Conservation (phyloP, 148 eudicot species). For the Silene conica region DNA sequence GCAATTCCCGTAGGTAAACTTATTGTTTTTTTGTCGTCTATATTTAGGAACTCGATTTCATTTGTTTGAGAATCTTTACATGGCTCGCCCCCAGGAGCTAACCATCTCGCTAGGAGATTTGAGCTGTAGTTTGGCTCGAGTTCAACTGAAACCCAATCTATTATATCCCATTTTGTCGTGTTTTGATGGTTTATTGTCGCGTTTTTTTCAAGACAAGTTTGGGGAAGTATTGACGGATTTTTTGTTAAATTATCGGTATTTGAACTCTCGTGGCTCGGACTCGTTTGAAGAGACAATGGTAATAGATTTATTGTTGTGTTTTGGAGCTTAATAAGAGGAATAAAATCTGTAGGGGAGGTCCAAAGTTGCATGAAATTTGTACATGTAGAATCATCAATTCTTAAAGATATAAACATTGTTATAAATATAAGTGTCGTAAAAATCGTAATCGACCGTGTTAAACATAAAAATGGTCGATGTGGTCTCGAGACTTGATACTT, state of each 20-base stretch:
- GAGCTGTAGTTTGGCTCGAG: constrained; percentile 50
- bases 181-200: background rate
- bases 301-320: background rate
- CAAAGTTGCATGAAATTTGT: constrained; percentile 13
- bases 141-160: constrained; percentile 37
- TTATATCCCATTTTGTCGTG: constrained; percentile 10
- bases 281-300: background rate
- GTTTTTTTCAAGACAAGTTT: background rate
- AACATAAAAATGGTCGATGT: constrained; percentile 1
- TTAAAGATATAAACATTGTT: constrained; percentile 19
- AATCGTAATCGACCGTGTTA: constrained; percentile 21
- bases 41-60: constrained; percentile 46
- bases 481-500: constrained; percentile 8
- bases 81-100: constrained; percentile 52
- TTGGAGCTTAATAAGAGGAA: constrained; percentile 1
- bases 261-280: background rate
- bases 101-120: constrained; percentile 50
- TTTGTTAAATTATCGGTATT: background rate
- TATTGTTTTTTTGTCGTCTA: constrained; percentile 42
- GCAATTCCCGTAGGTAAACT: constrained; percentile 44
- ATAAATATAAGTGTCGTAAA: constrained; percentile 9
- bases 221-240: background rate
- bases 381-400: constrained; percentile 16
- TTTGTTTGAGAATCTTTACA: constrained; percentile 60
- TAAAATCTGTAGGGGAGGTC: constrained; percentile 6